Evolutionary conservation across 192 early-diverging fungal species (phyloP).

Genomic region (Podila horticola): DNA sequence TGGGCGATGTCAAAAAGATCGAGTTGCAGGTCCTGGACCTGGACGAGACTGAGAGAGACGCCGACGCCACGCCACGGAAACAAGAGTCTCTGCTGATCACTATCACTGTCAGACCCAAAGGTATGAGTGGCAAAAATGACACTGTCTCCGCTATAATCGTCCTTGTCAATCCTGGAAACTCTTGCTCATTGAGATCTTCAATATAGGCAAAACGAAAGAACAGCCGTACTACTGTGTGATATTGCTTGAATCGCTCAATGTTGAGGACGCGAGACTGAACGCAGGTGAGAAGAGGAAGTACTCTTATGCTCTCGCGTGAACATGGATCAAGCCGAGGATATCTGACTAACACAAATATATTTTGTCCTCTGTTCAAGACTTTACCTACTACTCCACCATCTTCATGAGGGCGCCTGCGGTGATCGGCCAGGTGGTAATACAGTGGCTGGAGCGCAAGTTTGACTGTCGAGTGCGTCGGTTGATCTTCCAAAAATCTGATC

Average conservation of each 20-base stretch:
- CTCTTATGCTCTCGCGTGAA: not conserved
- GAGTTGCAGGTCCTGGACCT: constrained; percentile 14
- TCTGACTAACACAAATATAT: not conserved
- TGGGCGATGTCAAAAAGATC: constrained; percentile 30
- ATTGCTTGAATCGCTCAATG: constrained; percentile 1
- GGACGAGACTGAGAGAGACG: not conserved
- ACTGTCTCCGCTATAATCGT: too few relatives aligned
- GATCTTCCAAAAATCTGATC: constrained; percentile 24
- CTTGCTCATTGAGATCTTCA: not conserved
- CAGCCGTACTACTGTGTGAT: constrained; percentile 28
- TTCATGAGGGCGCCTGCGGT: constrained; percentile 24
- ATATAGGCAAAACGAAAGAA: constrained; percentile 26
- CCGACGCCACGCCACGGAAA: not conserved
- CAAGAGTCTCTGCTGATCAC: constrained; percentile 15
- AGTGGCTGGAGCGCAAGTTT: constrained; percentile 46
- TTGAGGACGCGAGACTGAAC: not conserved
- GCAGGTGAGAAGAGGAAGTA: constrained; percentile 4
- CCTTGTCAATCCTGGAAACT: too few relatives aligned
- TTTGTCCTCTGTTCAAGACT: not conserved
- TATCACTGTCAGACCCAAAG: constrained; percentile 42
- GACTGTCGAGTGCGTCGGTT: constrained; percentile 40
- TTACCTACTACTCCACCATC: constrained; percentile 21
- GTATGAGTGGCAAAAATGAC: constrained; percentile 4
- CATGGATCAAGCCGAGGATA: too few relatives aligned
- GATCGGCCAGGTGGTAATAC: constrained; percentile 18